These are phyloP conservation scores for Fusarium austroafricanum DNA, from an alignment of 2,329 filamentous ascomycete genomes.

Conservation along the genomic window DNA sequence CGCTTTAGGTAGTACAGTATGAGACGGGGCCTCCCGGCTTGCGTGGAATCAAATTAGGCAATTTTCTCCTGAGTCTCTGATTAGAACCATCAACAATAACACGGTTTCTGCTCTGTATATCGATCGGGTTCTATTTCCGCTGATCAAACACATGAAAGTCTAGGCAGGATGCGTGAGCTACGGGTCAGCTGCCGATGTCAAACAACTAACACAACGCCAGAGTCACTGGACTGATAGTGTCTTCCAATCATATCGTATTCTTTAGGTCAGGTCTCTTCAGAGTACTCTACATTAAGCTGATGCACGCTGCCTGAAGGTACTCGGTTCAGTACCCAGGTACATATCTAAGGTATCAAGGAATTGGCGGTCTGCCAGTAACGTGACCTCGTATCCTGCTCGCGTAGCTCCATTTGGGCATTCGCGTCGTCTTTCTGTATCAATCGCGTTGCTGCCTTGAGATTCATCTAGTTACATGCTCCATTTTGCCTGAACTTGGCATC, in stretches of 20 bases:
- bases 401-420: neutral
- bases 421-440: neutral
- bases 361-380: neutral
- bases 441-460: conserved; percentile 5
- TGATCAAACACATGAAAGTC: neutral
- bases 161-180: neutral
- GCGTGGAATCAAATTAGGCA: conserved; percentile 5
- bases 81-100: neutral
- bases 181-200: neutral
- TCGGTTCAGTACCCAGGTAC: too few relatives aligned
- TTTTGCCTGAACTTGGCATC: neutral
- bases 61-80: neutral
- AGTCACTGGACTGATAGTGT: neutral
- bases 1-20: too few relatives aligned
- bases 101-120: neutral
- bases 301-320: neutral
- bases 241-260: neutral
- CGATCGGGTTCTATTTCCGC: conserved; percentile 5
- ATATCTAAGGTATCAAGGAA: neutral
- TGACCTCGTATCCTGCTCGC: conserved; percentile 23
- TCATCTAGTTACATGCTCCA: neutral
- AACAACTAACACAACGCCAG: neutral
- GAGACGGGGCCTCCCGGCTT: neutral
- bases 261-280: neutral
- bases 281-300: too few relatives aligned